Evolutionary conservation across 306 rosid species (phyloP).

Genomic region (Purshia tridentata): DNA sequence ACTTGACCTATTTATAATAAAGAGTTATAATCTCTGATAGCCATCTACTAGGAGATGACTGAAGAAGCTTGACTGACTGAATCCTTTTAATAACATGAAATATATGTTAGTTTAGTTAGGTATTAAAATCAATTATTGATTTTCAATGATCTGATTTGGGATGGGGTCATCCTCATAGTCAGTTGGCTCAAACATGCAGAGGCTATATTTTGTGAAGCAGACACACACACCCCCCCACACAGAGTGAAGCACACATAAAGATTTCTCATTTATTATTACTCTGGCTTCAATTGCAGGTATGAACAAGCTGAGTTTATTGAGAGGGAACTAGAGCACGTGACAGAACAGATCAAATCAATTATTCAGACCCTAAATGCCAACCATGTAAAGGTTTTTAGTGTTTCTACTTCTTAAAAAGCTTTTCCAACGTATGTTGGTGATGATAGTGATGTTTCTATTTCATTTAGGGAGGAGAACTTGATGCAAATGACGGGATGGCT

Average conservation of each 20-base stretch:
- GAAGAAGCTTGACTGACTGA: too few relatives aligned
- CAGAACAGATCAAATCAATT: conserved; percentile 85
- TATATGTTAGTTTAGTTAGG: too few relatives aligned
- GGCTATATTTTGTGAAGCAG: not conserved
- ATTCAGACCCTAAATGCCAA: conserved; percentile 80
- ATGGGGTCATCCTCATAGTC: too few relatives aligned
- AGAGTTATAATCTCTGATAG: too few relatives aligned
- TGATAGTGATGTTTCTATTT: conserved; percentile 22
- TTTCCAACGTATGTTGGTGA: not conserved
- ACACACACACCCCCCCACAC: not conserved
- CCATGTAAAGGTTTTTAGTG: conserved; percentile 58
- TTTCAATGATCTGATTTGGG: too few relatives aligned
- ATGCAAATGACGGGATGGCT: conserved; percentile 60
- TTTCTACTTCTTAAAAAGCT: not conserved
- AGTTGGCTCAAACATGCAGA: not conserved
- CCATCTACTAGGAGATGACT: too few relatives aligned
- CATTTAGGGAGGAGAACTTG: conserved; percentile 87
- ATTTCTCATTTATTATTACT: not conserved
- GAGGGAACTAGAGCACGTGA: conserved; percentile 93
- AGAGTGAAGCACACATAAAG: not conserved
- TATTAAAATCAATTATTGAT: too few relatives aligned
- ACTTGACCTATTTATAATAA: too few relatives aligned
- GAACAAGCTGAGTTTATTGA: conserved; percentile 90
- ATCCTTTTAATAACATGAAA: too few relatives aligned
- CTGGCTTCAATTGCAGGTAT: conserved; percentile 51